These are phyloP conservation scores for Annona cherimola DNA, from an alignment of 164 flowering plant genomes.

Conservation along the genomic window DNA sequence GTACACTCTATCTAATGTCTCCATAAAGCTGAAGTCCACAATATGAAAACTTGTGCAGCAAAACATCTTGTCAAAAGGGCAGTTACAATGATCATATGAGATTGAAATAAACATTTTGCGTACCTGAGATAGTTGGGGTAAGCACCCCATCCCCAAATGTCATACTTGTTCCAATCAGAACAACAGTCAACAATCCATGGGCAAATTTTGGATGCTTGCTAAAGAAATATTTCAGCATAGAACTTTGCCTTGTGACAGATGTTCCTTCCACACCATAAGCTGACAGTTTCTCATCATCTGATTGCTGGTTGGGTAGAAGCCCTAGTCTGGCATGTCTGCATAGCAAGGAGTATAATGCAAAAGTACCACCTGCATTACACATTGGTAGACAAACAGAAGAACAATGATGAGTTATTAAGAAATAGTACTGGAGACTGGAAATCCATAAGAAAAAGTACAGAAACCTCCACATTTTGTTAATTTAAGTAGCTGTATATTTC, in stretches of 20 bases:
- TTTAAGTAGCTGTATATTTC: neutral
- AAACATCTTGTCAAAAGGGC: neutral
- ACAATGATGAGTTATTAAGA: neutral
- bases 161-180: slow-evolving; percentile 75
- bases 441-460: neutral
- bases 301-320: slow-evolving; percentile 59
- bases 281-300: slow-evolving; percentile 44
- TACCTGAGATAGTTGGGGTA: slow-evolving; percentile 89
- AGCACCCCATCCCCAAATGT: slow-evolving; percentile 85
- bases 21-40: neutral
- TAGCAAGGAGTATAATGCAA: slow-evolving; percentile 72
- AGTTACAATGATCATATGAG: neutral
- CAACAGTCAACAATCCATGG: slow-evolving; percentile 44
- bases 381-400: neutral
- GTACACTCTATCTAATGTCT: neutral
- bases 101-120: neutral
- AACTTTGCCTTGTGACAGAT: slow-evolving; percentile 39
- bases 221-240: slow-evolving; percentile 38
- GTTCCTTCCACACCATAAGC: slow-evolving; percentile 30
- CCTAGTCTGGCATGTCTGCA: slow-evolving; percentile 63
- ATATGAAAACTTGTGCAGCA: neutral
- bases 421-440: neutral
- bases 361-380: slow-evolving; percentile 67
- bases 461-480: neutral
- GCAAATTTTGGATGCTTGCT: slow-evolving; percentile 46